Conservation (phyloP, 345 rosid species). For the Geranium rotundifolium region DNA sequence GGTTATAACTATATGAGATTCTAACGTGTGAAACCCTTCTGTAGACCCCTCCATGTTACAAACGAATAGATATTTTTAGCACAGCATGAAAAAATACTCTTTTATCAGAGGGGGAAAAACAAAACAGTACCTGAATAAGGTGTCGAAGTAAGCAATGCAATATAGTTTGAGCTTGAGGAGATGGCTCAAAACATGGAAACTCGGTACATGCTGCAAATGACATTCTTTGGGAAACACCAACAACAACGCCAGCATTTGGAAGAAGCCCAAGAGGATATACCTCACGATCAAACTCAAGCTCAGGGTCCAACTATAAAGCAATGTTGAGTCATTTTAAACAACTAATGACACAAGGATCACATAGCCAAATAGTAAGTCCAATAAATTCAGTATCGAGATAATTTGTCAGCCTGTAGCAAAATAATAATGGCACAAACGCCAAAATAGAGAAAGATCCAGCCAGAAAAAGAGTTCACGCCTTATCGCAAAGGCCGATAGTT, state of each 20-base stretch:
- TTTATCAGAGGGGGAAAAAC: conserved; percentile 3
- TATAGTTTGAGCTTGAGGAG: conserved; percentile 98
- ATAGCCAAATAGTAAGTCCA: conserved; percentile 7
- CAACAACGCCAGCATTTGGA: conserved; percentile 93
- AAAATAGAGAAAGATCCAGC: neutral
- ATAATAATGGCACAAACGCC: neutral
- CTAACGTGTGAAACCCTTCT: neutral
- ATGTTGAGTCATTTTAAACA: conserved; percentile 8
- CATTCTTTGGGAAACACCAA: conserved; percentile 92
- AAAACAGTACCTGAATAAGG: conserved; percentile 80
- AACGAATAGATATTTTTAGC: too few species aligned
- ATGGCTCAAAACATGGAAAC: conserved; percentile 94
- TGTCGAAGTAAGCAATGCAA: conserved; percentile 94
- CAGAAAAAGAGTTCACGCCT: neutral
- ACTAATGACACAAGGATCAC: neutral
- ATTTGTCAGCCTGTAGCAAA: neutral
- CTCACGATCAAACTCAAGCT: conserved; percentile 95
- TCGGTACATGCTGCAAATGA: conserved; percentile 96
- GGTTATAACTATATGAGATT: neutral
- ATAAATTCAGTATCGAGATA: neutral
- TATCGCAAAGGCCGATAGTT: neutral
- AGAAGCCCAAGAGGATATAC: conserved; percentile 92
- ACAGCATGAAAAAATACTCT: conserved; percentile 1
- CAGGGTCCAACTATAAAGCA: conserved; percentile 77
- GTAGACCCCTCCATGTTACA: neutral